phyloP scores from a whole-genome alignment of 1,284 basidiomycete genomes.

The Sporisorium graminicola region DNA sequence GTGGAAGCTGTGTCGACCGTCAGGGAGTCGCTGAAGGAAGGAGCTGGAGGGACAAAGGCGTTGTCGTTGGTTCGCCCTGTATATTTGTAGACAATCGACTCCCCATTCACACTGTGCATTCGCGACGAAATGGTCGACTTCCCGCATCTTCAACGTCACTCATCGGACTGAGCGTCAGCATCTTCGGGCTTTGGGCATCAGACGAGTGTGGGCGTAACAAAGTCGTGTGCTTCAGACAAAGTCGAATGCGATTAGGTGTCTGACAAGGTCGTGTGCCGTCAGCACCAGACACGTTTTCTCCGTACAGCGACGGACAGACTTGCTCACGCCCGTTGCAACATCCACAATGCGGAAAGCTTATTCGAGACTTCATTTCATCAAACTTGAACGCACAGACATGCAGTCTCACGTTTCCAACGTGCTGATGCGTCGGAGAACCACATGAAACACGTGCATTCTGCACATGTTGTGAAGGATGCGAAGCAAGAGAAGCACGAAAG shows the following conservation, averaged over 20 bases:
- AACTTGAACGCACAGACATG: too few relatives aligned
- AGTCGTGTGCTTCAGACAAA: background rate
- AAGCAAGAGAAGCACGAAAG: too few relatives aligned
- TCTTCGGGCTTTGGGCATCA: background rate
- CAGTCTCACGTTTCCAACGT: background rate
- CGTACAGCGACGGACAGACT: slow-evolving; percentile 5
- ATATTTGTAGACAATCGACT: slow-evolving; percentile 5
- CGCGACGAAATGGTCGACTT: background rate
- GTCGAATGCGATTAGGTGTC: slow-evolving; percentile 1
- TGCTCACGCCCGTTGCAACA: background rate
- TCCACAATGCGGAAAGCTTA: slow-evolving; percentile 7
- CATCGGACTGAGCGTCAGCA: too few relatives aligned
- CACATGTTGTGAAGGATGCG: too few relatives aligned
- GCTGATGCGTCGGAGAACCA: background rate
- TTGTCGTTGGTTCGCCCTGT: background rate
- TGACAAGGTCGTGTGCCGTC: background rate
- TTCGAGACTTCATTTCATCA: slow-evolving; percentile 1
- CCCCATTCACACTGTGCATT: background rate
- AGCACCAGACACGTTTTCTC: slow-evolving; percentile 1
- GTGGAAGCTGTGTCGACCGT: background rate
- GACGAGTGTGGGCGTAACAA: slow-evolving; percentile 11
- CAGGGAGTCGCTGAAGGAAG: background rate
- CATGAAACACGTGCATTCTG: background rate
- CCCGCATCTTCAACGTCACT: background rate
- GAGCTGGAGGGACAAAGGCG: background rate